Percentiles rank a stretch among this genome's conserved stretches.
These are phyloP conservation scores for Suhomyces sp. DNA, from an alignment of 805 yeast species.

Conservation along the genomic window DNA sequence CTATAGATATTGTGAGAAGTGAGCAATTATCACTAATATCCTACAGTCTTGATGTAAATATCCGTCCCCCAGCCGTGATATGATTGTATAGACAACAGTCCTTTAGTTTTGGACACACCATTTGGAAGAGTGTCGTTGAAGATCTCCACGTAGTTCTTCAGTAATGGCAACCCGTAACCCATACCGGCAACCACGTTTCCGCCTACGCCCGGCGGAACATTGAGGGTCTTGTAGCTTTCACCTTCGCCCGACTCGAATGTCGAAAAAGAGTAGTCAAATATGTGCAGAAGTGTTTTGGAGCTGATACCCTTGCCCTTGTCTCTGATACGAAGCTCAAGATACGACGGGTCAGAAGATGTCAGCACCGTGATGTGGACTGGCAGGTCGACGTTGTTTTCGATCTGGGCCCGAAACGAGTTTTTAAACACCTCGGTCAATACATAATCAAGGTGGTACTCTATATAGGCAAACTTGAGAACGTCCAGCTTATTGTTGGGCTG, in stretches of 20 bases:
- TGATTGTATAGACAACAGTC: constrained; percentile 41
- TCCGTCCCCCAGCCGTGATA: constrained; percentile 48
- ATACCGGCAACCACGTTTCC: constrained; percentile 83
- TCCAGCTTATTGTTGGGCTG: constrained; percentile 40
- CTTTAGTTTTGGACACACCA: constrained; percentile 22
- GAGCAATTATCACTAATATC: no score
- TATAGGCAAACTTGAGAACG: constrained; percentile 61
- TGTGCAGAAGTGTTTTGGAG: constrained; percentile 58
- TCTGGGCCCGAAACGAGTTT: constrained; percentile 83
- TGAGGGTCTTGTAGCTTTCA: constrained; percentile 57
- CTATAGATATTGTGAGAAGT: no score
- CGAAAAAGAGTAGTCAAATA: constrained; percentile 84
- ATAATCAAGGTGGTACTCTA: constrained; percentile 85
- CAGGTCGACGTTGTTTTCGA: constrained; percentile 54
- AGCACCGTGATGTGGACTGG: constrained; percentile 41
- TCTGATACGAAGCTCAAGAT: constrained; percentile 69
- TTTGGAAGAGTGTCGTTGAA: constrained; percentile 32
- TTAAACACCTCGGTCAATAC: constrained; percentile 82
- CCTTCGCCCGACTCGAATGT: constrained; percentile 65
- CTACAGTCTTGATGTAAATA: constrained; percentile 41
- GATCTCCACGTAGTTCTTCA: constrained; percentile 46
- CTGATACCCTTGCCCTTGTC: constrained; percentile 91
- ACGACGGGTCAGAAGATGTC: constrained; percentile 31
- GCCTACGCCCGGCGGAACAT: constrained; percentile 69
- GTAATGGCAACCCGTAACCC: constrained; percentile 93